A percentile compares a stretch with the other conserved stretches of the same genome.
These are phyloP conservation scores for Leishmania aethiopica DNA, from an alignment of 208 protist genomes.

Conservation along the genomic window DNA sequence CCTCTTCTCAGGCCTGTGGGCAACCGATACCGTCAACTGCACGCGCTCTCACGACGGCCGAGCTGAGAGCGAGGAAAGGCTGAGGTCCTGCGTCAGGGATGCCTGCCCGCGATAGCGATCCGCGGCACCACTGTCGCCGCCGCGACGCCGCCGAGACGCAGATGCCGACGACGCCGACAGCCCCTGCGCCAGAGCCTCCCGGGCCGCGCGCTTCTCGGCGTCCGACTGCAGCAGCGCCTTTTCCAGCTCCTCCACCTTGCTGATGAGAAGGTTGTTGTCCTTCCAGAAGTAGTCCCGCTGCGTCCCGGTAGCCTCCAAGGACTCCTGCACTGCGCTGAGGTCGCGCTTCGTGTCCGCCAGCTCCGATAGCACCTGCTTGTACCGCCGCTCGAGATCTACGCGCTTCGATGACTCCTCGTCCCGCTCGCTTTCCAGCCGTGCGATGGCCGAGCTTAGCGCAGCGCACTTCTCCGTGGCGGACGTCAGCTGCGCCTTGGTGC, in stretches of 20 bases:
- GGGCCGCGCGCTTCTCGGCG: conserved; percentile 58
- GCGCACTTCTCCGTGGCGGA: neutral
- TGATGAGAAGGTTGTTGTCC: conserved; percentile 69
- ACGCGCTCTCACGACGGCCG: neutral
- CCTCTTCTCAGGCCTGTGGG: neutral
- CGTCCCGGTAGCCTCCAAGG: conserved; percentile 9
- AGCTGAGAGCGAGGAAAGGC: conserved; percentile 18
- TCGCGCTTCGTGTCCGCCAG: conserved; percentile 21
- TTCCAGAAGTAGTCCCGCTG: conserved; percentile 51
- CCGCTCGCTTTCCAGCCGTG: conserved; percentile 7
- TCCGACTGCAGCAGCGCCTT: conserved; percentile 61
- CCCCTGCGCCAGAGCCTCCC: conserved; percentile 64
- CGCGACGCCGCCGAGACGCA: conserved; percentile 9
- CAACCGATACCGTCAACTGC: neutral
- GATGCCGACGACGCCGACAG: conserved; percentile 28
- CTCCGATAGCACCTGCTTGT: conserved; percentile 12
- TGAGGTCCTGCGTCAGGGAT: conserved; percentile 34
- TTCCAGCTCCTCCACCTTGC: conserved; percentile 53
- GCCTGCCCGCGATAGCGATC: conserved; percentile 17
- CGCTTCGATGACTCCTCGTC: conserved; percentile 3
- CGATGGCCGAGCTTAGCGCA: neutral
- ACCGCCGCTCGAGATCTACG: conserved; percentile 12
- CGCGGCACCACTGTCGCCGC: neutral
- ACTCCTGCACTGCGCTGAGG: conserved; percentile 22
- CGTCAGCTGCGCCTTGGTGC: conserved; percentile 7